Evolutionary conservation across 2,329 filamentous ascomycete genomes (phyloP).

Genomic region (Aspergillus latus): DNA sequence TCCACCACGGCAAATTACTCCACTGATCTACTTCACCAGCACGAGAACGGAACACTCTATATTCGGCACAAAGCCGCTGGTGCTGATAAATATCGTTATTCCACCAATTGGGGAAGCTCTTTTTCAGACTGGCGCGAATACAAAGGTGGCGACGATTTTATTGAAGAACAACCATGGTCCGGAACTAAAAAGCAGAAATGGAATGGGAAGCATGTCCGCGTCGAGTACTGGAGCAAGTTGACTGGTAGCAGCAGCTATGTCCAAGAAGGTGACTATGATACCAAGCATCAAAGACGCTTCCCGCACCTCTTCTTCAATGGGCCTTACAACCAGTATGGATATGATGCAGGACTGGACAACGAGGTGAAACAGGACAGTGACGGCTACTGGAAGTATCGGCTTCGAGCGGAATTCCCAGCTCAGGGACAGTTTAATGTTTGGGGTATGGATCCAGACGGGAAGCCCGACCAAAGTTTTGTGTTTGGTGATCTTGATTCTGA

Average conservation of each 20-base stretch:
- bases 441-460: conserved; percentile 64
- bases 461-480: conserved; percentile 60
- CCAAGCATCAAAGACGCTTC: conserved; percentile 51
- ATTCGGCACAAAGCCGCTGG: conserved; percentile 62
- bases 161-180: conserved; percentile 54
- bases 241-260: conserved; percentile 61
- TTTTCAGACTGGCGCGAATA: conserved; percentile 62
- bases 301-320: conserved; percentile 65
- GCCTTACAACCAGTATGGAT: conserved; percentile 64
- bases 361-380: conserved; percentile 52
- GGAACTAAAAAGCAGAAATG: conserved; percentile 60
- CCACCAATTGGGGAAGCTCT: conserved; percentile 59
- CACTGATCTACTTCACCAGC: conserved; percentile 50
- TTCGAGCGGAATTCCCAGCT: conserved; percentile 64
- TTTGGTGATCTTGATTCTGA: conserved; percentile 64
- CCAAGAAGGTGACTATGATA: conserved; percentile 58
- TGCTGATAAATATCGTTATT: conserved; percentile 63
- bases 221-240: conserved; percentile 63
- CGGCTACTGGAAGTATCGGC: conserved; percentile 58
- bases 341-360: conserved; percentile 59
- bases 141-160: conserved; percentile 50
- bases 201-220: conserved; percentile 61
- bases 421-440: conserved; percentile 64
- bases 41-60: conserved; percentile 46
- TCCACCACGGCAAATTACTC: conserved; percentile 63